phyloP scores from a whole-genome alignment of 1,284 basidiomycete species.

The Microstroma glucosiphilum region DNA sequence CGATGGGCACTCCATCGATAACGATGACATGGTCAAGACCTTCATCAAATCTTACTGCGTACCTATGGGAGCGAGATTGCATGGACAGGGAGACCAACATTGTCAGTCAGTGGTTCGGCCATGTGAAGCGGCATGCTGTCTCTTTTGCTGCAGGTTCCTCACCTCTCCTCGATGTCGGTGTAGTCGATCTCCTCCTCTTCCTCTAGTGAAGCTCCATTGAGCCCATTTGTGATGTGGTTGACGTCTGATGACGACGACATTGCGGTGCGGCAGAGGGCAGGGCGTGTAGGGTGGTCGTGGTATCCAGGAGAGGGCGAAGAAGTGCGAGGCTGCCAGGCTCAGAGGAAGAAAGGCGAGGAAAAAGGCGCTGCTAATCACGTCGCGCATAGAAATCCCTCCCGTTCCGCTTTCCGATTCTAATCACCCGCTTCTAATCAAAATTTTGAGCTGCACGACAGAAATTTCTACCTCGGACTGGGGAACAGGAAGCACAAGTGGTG shows the following conservation, averaged over 20 bases:
- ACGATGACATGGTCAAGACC: conserved; percentile 53
- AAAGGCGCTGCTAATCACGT: no score
- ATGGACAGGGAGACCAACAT: not conserved
- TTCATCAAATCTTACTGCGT: conserved; percentile 48
- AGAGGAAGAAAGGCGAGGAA: no score
- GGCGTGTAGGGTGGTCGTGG: no score
- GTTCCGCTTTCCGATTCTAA: no score
- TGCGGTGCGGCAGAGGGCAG: not conserved
- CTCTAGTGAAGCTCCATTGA: conserved; percentile 28
- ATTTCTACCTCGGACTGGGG: no score
- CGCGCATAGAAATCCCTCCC: no score
- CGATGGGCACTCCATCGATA: conserved; percentile 52
- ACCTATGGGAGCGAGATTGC: conserved; percentile 19
- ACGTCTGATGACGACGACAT: conserved; percentile 22
- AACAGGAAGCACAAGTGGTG: no score
- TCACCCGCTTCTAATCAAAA: no score
- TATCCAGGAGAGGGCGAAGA: no score
- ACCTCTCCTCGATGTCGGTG: conserved; percentile 90
- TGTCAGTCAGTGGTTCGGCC: not conserved
- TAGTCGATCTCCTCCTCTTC: conserved; percentile 73
- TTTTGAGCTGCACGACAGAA: no score
- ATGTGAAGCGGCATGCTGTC: not conserved
- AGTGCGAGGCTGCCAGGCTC: no score
- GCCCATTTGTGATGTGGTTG: conserved; percentile 32
- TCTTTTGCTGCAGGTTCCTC: conserved; percentile 32